phyloP scores from a whole-genome alignment of 23 red algal species.

The Pyropia yezoensis region DNA sequence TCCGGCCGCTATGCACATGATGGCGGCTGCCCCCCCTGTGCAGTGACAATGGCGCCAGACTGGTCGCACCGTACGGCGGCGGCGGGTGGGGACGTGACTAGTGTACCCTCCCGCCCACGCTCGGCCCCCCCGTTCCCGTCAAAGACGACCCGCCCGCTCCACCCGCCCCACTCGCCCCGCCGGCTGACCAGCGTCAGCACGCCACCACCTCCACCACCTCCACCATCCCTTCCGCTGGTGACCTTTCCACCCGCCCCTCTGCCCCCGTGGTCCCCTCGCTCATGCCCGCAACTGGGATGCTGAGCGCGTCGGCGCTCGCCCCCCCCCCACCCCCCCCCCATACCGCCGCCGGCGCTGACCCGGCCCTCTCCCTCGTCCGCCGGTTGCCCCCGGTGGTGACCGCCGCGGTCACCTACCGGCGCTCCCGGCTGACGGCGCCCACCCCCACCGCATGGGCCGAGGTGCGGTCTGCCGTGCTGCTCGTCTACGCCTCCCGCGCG shows the following conservation, averaged over 20 bases:
- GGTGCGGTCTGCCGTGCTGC: constrained; percentile 31
- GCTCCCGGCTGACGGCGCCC: constrained; percentile 22
- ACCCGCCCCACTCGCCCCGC: too few species aligned
- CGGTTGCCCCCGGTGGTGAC: constrained; percentile 35
- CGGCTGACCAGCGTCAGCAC: background rate
- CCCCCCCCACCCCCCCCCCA: constrained; percentile 4
- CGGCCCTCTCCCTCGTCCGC: constrained; percentile 54
- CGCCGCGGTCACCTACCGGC: constrained; percentile 41
- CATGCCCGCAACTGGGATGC: background rate
- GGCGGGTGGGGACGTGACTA: too few species aligned
- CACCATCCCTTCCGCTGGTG: background rate
- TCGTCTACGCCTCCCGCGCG: constrained; percentile 44
- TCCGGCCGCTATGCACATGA: too few species aligned
- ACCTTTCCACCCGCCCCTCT: background rate
- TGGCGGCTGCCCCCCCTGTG: too few species aligned
- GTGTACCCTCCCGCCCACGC: too few species aligned
- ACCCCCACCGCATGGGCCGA: constrained; percentile 53
- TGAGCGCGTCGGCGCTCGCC: background rate
- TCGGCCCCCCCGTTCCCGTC: too few species aligned
- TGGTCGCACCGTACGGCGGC: too few species aligned
- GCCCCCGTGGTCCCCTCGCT: background rate
- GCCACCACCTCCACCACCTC: background rate
- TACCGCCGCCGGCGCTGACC: constrained; percentile 12
- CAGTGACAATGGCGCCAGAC: too few species aligned
- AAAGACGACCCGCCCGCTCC: too few species aligned